Percentiles rank a stretch among this genome's conserved stretches.
Conservation (phyloP, 2,329 filamentous ascomycete genomes). For the Gaeumannomyces tritici region DNA sequence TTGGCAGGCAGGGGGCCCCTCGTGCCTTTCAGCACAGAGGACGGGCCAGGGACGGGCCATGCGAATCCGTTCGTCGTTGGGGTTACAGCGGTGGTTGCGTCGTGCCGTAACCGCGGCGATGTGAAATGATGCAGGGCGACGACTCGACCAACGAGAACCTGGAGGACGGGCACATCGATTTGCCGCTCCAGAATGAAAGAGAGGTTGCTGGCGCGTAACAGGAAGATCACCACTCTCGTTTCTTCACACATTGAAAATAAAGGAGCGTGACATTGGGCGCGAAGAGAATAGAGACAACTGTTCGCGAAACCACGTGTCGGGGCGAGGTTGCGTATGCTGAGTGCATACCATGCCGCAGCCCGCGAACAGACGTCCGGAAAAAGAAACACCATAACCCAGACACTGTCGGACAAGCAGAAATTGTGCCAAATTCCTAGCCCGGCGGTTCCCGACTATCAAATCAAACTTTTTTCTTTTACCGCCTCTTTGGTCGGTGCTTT, state of each 20-base stretch:
- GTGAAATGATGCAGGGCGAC: background rate
- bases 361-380: background rate
- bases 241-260: background rate
- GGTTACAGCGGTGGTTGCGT: background rate
- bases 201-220: background rate
- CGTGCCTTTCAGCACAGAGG: background rate
- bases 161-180: background rate
- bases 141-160: background rate
- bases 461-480: background rate
- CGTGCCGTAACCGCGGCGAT: constrained; percentile 1
- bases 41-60: too few relatives aligned
- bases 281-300: background rate
- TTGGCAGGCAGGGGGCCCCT: background rate
- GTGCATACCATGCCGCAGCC: background rate
- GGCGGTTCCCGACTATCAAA: background rate
- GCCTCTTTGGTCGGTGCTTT: background rate
- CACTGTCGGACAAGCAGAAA: background rate
- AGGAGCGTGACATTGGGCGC: background rate
- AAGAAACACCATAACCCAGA: background rate
- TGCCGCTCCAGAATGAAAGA: background rate
- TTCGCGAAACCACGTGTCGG: background rate
- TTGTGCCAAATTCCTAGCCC: background rate
- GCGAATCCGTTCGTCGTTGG: background rate
- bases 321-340: background rate
- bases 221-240: background rate